Conservation (phyloP, 352 stramenopile species). For the Pythium dissimile region DNA sequence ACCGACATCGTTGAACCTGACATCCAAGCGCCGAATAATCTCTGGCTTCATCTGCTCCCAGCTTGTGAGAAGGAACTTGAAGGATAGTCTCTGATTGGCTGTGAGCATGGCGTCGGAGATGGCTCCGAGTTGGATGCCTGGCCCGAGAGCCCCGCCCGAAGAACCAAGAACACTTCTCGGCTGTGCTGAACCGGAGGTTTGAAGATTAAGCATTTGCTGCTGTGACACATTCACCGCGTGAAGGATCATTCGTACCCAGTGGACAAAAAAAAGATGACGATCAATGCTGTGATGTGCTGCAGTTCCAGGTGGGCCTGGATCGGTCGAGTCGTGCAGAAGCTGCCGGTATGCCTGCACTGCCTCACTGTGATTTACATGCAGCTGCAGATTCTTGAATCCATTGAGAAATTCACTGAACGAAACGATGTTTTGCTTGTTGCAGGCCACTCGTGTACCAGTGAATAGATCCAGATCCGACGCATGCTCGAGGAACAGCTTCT, state of each 20-base stretch:
- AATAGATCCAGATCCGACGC: conserved; percentile 8
- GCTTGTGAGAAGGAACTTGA: conserved; percentile 32
- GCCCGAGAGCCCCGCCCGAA: background rate
- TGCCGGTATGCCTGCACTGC: conserved; percentile 32
- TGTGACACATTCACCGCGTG: conserved; percentile 35
- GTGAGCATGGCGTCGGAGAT: conserved; percentile 27
- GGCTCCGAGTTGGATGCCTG: conserved; percentile 31
- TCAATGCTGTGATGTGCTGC: conserved; percentile 4
- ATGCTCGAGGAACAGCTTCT: conserved; percentile 20
- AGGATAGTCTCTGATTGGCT: conserved; percentile 29
- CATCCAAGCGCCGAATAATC: conserved; percentile 34
- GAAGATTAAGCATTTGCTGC: conserved; percentile 28
- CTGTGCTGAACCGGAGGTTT: conserved; percentile 2
- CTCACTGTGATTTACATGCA: conserved; percentile 31
- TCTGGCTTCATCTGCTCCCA: conserved; percentile 47
- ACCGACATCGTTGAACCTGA: conserved; percentile 36
- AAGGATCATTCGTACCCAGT: conserved; percentile 31
- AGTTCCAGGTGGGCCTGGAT: background rate
- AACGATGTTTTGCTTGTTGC: conserved; percentile 3
- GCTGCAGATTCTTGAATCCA: conserved; percentile 29
- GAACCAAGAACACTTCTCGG: background rate
- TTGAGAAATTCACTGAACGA: conserved; percentile 26
- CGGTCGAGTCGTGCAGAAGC: conserved; percentile 18
- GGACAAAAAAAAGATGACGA: conserved; percentile 22
- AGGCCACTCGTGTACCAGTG: conserved; percentile 7